Conservation (phyloP, 176 grass and related monocot genomes). For the Oryza meyeriana region DNA sequence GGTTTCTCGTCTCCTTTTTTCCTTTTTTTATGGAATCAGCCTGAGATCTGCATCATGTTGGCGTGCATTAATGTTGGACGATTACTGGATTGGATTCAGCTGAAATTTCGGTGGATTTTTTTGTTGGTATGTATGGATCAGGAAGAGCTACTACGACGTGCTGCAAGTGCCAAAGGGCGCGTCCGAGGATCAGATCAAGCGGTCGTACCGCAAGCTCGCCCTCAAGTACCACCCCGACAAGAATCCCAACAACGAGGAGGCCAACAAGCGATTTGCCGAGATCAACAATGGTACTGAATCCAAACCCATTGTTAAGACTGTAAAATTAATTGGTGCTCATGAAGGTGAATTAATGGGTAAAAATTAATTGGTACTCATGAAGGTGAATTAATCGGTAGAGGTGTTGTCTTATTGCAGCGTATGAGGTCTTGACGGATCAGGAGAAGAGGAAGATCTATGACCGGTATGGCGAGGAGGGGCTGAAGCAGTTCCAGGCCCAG, state of each 20-base stretch:
- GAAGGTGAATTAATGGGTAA: no score
- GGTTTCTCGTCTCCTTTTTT: background rate
- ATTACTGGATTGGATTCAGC: background rate
- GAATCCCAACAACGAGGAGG: slow-evolving; percentile 91
- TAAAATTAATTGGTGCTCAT: background rate
- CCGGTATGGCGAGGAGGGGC: slow-evolving; percentile 85
- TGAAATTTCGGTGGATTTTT: background rate
- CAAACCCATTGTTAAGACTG: background rate
- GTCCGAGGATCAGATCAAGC: slow-evolving; percentile 97
- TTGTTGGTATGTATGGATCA: slow-evolving; percentile 3
- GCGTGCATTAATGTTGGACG: background rate
- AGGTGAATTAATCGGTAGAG: background rate
- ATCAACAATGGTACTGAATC: slow-evolving; percentile 75
- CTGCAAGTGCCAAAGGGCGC: slow-evolving; percentile 87
- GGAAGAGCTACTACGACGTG: slow-evolving; percentile 96
- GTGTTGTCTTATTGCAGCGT: slow-evolving; percentile 44
- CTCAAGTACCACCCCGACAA: slow-evolving; percentile 98
- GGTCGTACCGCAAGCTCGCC: slow-evolving; percentile 95
- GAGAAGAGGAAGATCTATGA: slow-evolving; percentile 99
- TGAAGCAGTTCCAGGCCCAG: slow-evolving; percentile 72
- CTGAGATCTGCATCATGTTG: slow-evolving; percentile 2
- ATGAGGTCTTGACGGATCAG: slow-evolving; percentile 84
- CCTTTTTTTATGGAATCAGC: background rate
- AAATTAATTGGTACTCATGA: background rate
- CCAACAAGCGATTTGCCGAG: slow-evolving; percentile 84